These are phyloP conservation scores for Cladophialophora exuberans DNA, from an alignment of 2,329 filamentous ascomycete species.

Conservation along the genomic window DNA sequence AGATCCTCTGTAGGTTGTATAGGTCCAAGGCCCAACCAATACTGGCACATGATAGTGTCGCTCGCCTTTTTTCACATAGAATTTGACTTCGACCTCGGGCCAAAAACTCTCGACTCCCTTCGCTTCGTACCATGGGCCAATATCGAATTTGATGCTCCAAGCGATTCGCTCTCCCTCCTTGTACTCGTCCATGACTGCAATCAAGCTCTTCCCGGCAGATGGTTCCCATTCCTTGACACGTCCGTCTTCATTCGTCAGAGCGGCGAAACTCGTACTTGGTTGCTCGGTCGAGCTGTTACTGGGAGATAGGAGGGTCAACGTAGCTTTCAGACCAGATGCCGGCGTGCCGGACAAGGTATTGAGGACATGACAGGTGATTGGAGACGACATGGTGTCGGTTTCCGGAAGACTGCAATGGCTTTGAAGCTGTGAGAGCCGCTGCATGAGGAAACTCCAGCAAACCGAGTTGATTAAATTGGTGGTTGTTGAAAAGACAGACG, in stretches of 20 bases:
- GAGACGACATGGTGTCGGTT: constrained; percentile 33
- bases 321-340: constrained; percentile 52
- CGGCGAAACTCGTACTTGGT: constrained; percentile 39
- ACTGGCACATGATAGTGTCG: constrained; percentile 57
- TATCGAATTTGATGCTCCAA: constrained; percentile 51
- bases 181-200: constrained; percentile 32
- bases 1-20: constrained; percentile 55
- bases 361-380: constrained; percentile 55
- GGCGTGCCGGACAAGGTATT: constrained; percentile 52
- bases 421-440: constrained; percentile 1
- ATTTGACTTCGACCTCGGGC: constrained; percentile 55
- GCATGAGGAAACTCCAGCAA: neutral
- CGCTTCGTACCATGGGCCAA: constrained; percentile 51
- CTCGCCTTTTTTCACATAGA: constrained; percentile 53
- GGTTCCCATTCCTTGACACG: constrained; percentile 49
- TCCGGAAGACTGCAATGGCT: neutral
- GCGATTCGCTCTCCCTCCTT: constrained; percentile 43
- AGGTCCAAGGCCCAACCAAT: constrained; percentile 54
- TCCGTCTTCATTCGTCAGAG: constrained; percentile 50
- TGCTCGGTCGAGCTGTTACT: constrained; percentile 32
- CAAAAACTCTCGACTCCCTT: constrained; percentile 54
- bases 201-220: constrained; percentile 28
- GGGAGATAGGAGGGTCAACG: constrained; percentile 62
- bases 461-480: constrained; percentile 14
- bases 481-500: neutral